Base-by-base conservation (phyloP, 2,329 filamentous ascomycete genomes). In the Colletotrichum orbiculare region DNA sequence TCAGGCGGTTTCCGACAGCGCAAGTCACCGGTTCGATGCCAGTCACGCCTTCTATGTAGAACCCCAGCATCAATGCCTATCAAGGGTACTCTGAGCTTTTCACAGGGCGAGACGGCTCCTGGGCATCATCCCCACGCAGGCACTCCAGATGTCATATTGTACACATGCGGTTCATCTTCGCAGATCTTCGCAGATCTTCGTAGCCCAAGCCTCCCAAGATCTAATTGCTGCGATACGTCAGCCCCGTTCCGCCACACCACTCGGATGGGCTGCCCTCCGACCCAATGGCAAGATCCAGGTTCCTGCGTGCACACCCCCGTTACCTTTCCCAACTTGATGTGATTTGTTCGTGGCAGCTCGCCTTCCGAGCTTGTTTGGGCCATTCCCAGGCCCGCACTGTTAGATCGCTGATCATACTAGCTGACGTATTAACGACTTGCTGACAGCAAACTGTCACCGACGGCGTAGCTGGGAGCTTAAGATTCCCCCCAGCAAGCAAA, bases 341-440 rank as follows among this genome's bases (percentile, higher is more conserved):
- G 42, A 63, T 66, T 64, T 38, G 53, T 48, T 48, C 39, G 25
- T 64, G 63, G 10, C 46, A n/a, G 52, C 45, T 25, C 50, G 57
- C 41, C 57, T 15, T 41, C 47, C 12, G 37, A 47, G 9, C 45
- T 13, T 52, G 50, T 49, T 25, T 25, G 47, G 34, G 41, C 45
- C 57, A 65, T 41, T 34, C 45, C 50, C 45, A 25, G 38, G 46
- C 48, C 35, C 48, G 38, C 61, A 49, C 55, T 49, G 25, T 48
- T 11, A 49, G 43, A 64, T 64, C 43, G 43, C 34, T 54, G 61
- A 64, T 54, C 55, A 60, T 41, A 60, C 33, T 34, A 34, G 49
- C 41, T 11, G 49, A 45, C 12, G 43, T 45, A 57, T 57, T 11
- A 17, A 52, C 46, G 52, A 37, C 39, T 50, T 39, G 33, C 55